These are phyloP conservation scores for Dendrobium officinale DNA, from an alignment of 106 monocot genomes.

Conservation along the genomic window DNA sequence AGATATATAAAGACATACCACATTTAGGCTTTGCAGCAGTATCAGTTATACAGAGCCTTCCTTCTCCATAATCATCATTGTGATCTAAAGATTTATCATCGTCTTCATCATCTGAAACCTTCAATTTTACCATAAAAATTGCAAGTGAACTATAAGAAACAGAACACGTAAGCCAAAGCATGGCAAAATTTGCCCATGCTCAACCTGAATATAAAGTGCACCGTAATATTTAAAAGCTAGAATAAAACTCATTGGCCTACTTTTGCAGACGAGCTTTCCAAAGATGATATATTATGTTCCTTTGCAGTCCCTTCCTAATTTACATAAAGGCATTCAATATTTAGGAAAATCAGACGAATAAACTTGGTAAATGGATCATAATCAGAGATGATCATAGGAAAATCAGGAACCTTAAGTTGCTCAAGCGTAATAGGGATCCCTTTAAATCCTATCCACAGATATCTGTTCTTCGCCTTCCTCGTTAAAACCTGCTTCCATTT, in stretches of 20 bases:
- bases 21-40: slow-evolving; percentile 21
- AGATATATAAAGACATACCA: slow-evolving; percentile 12
- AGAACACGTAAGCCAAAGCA: not conserved
- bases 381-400: no score
- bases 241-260: not conserved
- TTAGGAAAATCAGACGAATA: not conserved
- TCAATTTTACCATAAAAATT: not conserved
- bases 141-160: not conserved
- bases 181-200: not conserved
- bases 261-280: slow-evolving; percentile 3
- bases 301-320: slow-evolving; percentile 33
- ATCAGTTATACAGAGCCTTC: slow-evolving; percentile 16
- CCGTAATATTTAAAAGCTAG: not conserved
- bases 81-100: slow-evolving; percentile 31
- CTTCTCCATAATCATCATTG: slow-evolving; percentile 21
- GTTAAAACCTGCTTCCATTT: slow-evolving; percentile 38
- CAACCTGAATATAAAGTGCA: not conserved
- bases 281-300: slow-evolving; percentile 9
- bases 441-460: slow-evolving; percentile 79
- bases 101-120: slow-evolving; percentile 52
- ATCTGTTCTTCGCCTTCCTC: slow-evolving; percentile 79
- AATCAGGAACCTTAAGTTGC: slow-evolving; percentile 44
- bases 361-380: not conserved
- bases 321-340: not conserved
- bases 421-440: slow-evolving; percentile 66